Evolutionary conservation across 2,329 filamentous ascomycete species (phyloP).

Genomic region (Colletotrichum sp.): DNA sequence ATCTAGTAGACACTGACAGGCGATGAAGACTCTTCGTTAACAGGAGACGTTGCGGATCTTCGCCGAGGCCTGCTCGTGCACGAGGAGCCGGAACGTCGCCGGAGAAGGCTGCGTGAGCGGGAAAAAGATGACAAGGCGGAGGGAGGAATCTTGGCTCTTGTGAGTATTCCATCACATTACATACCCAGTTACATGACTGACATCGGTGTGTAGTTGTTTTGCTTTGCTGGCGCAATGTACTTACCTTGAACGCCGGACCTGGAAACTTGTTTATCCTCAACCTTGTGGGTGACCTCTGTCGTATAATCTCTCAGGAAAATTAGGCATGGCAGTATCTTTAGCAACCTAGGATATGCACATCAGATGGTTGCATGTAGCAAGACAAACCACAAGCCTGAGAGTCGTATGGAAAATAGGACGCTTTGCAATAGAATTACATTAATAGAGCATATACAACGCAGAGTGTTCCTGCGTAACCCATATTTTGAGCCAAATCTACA

Average conservation of each 20-base stretch:
- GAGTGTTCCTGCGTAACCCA: neutral
- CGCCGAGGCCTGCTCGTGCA: neutral
- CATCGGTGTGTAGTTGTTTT: neutral
- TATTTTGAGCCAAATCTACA: neutral
- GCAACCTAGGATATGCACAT: neutral
- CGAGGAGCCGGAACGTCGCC: neutral
- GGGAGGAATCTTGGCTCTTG: neutral
- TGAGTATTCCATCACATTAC: fast-evolving
- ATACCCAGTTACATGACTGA: neutral
- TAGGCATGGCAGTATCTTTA: neutral
- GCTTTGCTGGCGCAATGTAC: neutral
- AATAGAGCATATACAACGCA: neutral
- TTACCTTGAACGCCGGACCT: neutral
- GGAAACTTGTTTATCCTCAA: neutral
- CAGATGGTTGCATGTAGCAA: neutral
- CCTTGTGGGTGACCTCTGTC: neutral
- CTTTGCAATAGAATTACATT: neutral
- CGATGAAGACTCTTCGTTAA: neutral
- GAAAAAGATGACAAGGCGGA: neutral
- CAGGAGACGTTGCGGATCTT: neutral
- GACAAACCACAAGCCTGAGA: neutral
- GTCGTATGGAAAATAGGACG: neutral
- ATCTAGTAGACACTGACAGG: neutral
- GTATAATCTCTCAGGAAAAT: neutral
- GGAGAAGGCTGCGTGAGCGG: neutral